A percentile compares a stretch with the other conserved stretches of the same genome.
Evolutionary conservation across 2,329 filamentous ascomycete genomes (phyloP).

Genomic region (Fusarium tjaetaba): DNA sequence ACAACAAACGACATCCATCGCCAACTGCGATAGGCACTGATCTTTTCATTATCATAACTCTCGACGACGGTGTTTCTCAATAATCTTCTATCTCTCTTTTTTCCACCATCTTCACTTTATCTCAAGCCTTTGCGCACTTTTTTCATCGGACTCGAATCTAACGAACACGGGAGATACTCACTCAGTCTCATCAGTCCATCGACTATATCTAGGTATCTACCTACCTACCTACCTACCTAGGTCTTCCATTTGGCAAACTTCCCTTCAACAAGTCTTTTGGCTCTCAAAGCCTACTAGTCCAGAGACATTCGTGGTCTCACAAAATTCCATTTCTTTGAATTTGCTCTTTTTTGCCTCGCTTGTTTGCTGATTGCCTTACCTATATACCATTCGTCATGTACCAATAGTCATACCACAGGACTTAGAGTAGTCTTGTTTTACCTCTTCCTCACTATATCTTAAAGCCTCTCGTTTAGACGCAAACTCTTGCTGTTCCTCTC

Average conservation of each 20-base stretch:
- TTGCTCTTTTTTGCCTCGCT: not conserved
- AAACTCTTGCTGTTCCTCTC: constrained; percentile 9
- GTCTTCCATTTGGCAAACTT: constrained; percentile 13
- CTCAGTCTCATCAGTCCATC: not conserved
- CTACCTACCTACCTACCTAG: not conserved
- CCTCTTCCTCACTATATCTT: not conserved
- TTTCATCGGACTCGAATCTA: not conserved
- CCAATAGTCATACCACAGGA: constrained; percentile 31
- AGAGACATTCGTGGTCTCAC: not conserved
- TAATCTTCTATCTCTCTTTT: not conserved
- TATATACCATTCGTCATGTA: constrained; percentile 40
- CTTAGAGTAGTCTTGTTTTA: constrained; percentile 14
- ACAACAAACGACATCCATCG: constrained; percentile 11
- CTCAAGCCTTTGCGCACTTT: not conserved
- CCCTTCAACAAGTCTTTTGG: not conserved
- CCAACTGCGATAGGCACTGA: not conserved
- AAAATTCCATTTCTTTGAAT: not conserved
- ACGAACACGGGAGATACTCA: not conserved
- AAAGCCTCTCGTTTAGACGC: constrained; percentile 11
- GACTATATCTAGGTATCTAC: not conserved
- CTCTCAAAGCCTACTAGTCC: not conserved
- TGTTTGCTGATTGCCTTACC: not conserved
- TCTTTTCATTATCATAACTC: not conserved
- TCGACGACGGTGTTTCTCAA: constrained; percentile 1
- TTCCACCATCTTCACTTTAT: not conserved